Evolutionary conservation across 345 rosid genomes (phyloP), one percentile per base, ranked within the genome.

Genomic region (Hibiscus mutabilis): DNA sequence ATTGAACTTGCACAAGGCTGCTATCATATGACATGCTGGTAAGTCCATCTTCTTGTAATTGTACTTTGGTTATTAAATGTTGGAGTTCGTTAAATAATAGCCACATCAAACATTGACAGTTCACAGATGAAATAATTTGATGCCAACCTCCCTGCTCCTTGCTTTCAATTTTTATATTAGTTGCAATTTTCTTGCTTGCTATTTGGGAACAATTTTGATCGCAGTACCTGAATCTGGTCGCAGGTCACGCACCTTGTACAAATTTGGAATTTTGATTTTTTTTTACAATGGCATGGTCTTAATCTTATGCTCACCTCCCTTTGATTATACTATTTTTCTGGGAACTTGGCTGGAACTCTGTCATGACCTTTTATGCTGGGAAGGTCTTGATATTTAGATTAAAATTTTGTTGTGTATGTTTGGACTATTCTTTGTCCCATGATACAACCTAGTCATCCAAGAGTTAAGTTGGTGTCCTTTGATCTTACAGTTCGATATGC

Each of bases 11-110:
- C 86, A 21, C 97, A 90, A 64, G 97, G 99, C 74, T 95, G 99
- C 84, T 80, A 90, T 79, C 99, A 90, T 84, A 90, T 95, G 93
- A 92, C 97, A 31, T 95, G 97, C 85, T 77, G 91, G 99, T 95
- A 84, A 82, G 88, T 66, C 51, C 35, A 25, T 71, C 33, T 40
- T 66, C 65, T 16, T 25, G 12, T 46, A 5, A 53, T 63, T 12
- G 24, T 47, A 0, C 37, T 74, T n/a, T 46, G 21, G 10, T 70
- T 19, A 84, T 62, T 24, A 14, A 12, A 46, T 65, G 69, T 65
- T 64, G 22, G 25, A 33, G 25, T 47, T 29, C 19, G 74, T 33
- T 55, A 55, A 55, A 19, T 49, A 49, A 49, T 13, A 2, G 25
- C 3, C 59, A 55, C 1, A 2, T 3, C 25, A 10, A 55, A 21